Evolutionary conservation across 352 stramenopile genomes (phyloP), one percentile per base, ranked within the genome.

Genomic region (Lagenidium giganteum): DNA sequence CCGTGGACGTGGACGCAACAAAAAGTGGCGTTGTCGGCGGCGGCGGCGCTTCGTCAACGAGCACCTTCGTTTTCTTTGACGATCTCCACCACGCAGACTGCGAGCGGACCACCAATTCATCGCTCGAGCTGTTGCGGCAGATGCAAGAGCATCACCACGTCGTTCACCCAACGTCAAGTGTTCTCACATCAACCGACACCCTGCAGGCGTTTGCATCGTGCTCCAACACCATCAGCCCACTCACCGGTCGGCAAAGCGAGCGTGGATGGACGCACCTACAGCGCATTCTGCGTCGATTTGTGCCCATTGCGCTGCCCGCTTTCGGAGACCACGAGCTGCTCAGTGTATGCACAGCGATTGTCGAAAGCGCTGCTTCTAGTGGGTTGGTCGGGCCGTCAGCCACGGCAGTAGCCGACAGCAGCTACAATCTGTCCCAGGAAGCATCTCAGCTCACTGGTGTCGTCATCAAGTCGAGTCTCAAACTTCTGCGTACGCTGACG

Each of bases 401-500:
- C n/a, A n/a, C n/a, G n/a, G n/a, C n/a, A n/a, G n/a, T n/a, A n/a
- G n/a, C n/a, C n/a, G n/a, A n/a, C n/a, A 14, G 29, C 8, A 51
- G 46, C 4, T 52, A 38, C 20, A 49, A 21, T 11, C 34, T 28
- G 18, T 23, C 24, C 1, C 70, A 78, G 30, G 68, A 83, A 45
- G 44, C 43, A 0, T 48, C 47, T 1, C 64, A 74, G 29, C 39
- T 87, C 3, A 41, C 56, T 2, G 42, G 59, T 2, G 64, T 64
- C 14, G 23, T 83, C 13, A 58, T 83, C 23, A 87, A 81, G 37
- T 64, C 72, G 2, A 82, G 68, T 18, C 37, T 84, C 33, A 79
- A 73, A 32, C 36, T 85, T 11, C 77, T 64, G 12, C 67, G 75
- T 7, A 45, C 70, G 8, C 21, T 87, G 36, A 60, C 52, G 5